phyloP scores from a whole-genome alignment of 805 yeast species.

The Lachancea sp. region DNA sequence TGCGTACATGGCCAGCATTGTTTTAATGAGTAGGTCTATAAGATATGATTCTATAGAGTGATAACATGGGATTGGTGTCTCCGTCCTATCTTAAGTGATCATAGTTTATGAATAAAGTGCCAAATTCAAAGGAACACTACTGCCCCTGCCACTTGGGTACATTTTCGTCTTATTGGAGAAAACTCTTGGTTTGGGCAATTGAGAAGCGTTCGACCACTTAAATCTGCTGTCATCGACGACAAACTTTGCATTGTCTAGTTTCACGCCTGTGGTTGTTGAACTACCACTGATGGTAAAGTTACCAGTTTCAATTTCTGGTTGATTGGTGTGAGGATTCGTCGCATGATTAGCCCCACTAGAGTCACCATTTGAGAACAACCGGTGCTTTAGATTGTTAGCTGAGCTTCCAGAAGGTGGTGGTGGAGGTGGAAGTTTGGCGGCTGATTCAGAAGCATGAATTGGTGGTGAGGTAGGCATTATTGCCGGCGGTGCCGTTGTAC shows the following conservation, averaged over 20 bases:
- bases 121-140: constrained; percentile 79
- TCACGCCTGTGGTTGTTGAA: constrained; percentile 27
- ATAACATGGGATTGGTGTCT: no score
- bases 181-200: constrained; percentile 82
- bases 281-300: constrained; percentile 25
- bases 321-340: constrained; percentile 19
- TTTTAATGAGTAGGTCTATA: no score
- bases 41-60: no score
- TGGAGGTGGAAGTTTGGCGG: constrained; percentile 17
- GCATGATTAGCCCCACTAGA: constrained; percentile 23
- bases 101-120: constrained; percentile 24
- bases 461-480: constrained; percentile 13
- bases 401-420: constrained; percentile 17
- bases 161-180: constrained; percentile 66
- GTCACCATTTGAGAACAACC: constrained; percentile 26
- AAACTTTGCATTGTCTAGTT: constrained; percentile 27
- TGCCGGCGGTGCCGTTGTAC: constrained; percentile 5
- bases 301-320: constrained; percentile 20
- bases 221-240: constrained; percentile 66
- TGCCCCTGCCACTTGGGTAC: constrained; percentile 94
- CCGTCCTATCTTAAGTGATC: no score
- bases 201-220: constrained; percentile 56
- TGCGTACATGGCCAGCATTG: no score
- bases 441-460: constrained; percentile 2
- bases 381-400: constrained; percentile 19